Base-by-base conservation (phyloP, 2,329 filamentous ascomycete genomes). In the Ophiostoma sp. region DNA sequence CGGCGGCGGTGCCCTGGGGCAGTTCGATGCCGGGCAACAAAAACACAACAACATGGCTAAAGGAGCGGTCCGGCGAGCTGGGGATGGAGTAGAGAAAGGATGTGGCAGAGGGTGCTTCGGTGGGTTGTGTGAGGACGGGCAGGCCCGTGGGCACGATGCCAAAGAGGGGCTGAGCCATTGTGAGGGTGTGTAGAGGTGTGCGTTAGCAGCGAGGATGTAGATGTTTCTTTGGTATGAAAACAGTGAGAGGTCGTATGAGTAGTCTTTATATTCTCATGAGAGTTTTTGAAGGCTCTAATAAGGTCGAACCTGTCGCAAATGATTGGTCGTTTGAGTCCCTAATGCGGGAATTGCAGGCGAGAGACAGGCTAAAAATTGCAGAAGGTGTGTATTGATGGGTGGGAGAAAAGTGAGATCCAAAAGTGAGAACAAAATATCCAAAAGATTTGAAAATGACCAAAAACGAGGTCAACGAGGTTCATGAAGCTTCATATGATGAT, bases 31-130 rank as follows among this genome's bases (percentile, higher is more conserved):
- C 92, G 0, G 96, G 97, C 0, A 98, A 88, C 48, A 98, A 86
- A 84, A 98, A 97, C 73, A 98, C 90, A 78, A 94, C 92, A 72
- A 98, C 88, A 81, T 98, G 94, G 19, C 92, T 90, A 81, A 96
- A 94, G 70, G 89, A 78, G 59, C 84, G 84, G 72, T 48, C 74
- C 7, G 73, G 78, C 0, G 82, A 77, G 15, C 83, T 81, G 1
- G 81, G 81, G 72, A 89, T 82, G 69, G 83, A 82, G 81, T 87
- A 91, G 73, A 90, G 83, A 77, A 89, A 86, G n/a, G 86, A 87
- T 2, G 85, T 87, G 69, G 83, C 83, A 0, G 86, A 85, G 0
- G 86, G 88, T 1, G 83, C 80, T n/a, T 85, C 85, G 39, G 86
- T 83, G 0, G 89, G 88, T 0, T 81, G 79, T 1, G 85, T 88